Evolutionary conservation across 208 protist species (phyloP), one percentile per base, ranked within the genome.

Genomic region (Trypanosoma vivax): DNA sequence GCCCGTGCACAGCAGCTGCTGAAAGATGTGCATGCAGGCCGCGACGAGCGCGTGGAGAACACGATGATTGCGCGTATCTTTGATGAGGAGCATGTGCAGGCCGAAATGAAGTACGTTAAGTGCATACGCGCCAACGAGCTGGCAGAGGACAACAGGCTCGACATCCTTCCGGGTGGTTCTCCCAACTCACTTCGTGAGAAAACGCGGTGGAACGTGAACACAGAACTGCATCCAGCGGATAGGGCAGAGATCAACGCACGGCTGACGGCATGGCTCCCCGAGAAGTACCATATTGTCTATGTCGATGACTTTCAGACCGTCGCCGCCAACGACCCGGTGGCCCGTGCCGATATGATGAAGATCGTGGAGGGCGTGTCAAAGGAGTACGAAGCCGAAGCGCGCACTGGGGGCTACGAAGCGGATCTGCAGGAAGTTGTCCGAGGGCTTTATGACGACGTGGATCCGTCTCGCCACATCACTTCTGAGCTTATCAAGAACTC

Each of bases 211-310:
- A 91, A 91, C 59, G 57, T 86, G 1, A 88, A 91, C 71, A 87
- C 77, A 18, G 79, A 91, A 61, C 72, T 91, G 30, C 83, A 91
- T 66, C 79, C 79, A 23, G 73, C 72, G 41, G 83, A 91, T 52
- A 69, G 78, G 29, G 72, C 75, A 1, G 83, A 91, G 66, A 91
- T 91, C 34, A 73, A 56, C 21, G 71, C 79, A 14, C 79, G 83
- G 13, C 79, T 91, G 37, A 91, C 79, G 21, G 83, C 83, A 13
- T 91, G 83, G 83, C 83, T 91, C 47, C 83, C 83, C 13, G 83
- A 91, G 78, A 91, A 91, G 69, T 91, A 91, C 63, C 83, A 91
- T 61, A 91, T 91, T 45, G 79, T 91, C 28, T 91, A 91, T 64
- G 84, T 88, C 39, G 83, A 91, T 35, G 83, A 91, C 66, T 91